Percentiles rank a stretch among this genome's conserved stretches.
phyloP scores from a whole-genome alignment of 345 rosid genomes.

The Dipteronia dyeriana region DNA sequence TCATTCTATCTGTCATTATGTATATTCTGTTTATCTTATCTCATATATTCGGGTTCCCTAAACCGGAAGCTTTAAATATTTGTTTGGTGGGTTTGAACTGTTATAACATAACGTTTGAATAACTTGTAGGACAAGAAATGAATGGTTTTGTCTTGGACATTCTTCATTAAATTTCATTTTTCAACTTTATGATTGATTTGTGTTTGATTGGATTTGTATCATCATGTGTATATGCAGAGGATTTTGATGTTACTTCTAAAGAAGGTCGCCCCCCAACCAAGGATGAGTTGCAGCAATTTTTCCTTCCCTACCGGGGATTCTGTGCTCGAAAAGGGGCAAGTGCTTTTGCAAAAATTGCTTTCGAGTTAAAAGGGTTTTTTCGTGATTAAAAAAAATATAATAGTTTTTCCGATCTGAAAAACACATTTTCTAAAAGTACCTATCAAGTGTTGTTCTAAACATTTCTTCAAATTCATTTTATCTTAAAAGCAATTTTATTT shows the following conservation, averaged over 20 bases:
- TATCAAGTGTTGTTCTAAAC: too few relatives aligned
- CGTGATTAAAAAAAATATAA: background rate
- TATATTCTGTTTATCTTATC: too few relatives aligned
- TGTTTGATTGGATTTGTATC: background rate
- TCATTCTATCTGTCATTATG: too few relatives aligned
- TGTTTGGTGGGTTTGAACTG: too few relatives aligned
- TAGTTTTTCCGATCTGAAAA: background rate
- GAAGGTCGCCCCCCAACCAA: constrained; percentile 49
- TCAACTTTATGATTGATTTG: background rate
- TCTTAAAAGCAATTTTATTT: too few relatives aligned
- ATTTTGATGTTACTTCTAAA: constrained; percentile 23
- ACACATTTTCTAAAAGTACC: too few relatives aligned
- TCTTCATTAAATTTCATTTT: background rate
- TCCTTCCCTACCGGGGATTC: constrained; percentile 67
- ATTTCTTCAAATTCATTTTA: too few relatives aligned
- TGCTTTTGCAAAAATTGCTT: background rate
- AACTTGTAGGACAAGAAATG: constrained; percentile 8
- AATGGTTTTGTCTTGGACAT: background rate
- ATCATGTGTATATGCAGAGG: constrained; percentile 25
- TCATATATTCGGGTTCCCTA: too few relatives aligned
- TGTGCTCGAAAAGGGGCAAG: constrained; percentile 81
- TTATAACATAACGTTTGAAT: background rate
- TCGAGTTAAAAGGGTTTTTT: background rate
- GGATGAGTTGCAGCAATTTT: constrained; percentile 51
- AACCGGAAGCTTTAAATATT: too few relatives aligned